These are phyloP conservation scores for Phaeosphaeria sp. DNA, from an alignment of 2,329 filamentous ascomycete species.

Conservation along the genomic window DNA sequence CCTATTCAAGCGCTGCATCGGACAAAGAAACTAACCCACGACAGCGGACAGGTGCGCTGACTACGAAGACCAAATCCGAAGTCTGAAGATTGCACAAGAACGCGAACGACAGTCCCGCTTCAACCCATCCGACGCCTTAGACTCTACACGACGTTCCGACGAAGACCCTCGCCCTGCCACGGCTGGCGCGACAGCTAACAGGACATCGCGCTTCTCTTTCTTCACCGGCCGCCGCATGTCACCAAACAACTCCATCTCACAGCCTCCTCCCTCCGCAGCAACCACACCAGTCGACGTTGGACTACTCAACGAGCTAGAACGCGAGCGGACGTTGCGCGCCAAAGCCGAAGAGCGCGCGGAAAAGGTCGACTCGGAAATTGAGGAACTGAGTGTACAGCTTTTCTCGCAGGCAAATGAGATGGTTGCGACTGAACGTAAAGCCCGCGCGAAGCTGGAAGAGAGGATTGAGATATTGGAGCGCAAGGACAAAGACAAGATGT, in stretches of 20 bases:
- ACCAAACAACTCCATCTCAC: conserved; percentile 37
- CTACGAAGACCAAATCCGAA: conserved; percentile 78
- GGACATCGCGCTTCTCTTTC: conserved; percentile 52
- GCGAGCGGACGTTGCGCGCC: conserved; percentile 70
- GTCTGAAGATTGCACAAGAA: conserved; percentile 47
- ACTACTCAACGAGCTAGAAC: conserved; percentile 68
- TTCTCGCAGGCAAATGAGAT: conserved; percentile 89
- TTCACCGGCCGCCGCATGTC: conserved; percentile 49
- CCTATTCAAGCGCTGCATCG: conserved; percentile 6
- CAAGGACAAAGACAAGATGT: conserved; percentile 73
- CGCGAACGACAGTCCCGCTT: conserved; percentile 21
- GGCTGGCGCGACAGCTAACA: conserved; percentile 33
- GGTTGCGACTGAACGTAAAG: conserved; percentile 78
- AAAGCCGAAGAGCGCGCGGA: conserved; percentile 72
- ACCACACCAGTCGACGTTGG: conserved; percentile 47
- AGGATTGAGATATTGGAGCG: conserved; percentile 71
- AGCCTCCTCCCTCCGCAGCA: conserved; percentile 36
- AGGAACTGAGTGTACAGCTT: conserved; percentile 76
- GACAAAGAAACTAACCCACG: conserved; percentile 6
- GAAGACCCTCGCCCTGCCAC: conserved; percentile 38
- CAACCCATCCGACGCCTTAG: conserved; percentile 28
- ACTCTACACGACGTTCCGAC: conserved; percentile 26
- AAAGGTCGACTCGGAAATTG: conserved; percentile 74
- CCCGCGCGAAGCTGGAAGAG: conserved; percentile 73
- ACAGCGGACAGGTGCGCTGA: conserved; percentile 68